These are phyloP conservation scores for Ceriops decandra DNA, from an alignment of 345 rosid genomes.

Conservation along the genomic window DNA sequence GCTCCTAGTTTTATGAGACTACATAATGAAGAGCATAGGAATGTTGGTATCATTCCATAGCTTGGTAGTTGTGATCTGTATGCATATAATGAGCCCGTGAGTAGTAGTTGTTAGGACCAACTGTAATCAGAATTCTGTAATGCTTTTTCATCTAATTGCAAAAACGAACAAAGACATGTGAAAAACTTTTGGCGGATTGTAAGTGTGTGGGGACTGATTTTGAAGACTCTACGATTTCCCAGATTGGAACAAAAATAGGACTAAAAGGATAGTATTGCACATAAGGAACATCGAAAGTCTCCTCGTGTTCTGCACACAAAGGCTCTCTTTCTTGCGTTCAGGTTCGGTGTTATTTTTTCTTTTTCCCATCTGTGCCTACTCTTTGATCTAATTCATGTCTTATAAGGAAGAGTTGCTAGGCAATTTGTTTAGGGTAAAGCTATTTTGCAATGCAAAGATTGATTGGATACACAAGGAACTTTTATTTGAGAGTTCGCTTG, in stretches of 20 bases:
- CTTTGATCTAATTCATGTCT: neutral
- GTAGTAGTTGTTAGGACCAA: conserved; percentile 47
- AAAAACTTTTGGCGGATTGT: conserved; percentile 34
- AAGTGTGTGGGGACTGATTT: conserved; percentile 21
- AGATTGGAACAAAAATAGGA: conserved; percentile 1
- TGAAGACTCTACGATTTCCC: conserved; percentile 9
- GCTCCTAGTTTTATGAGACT: conserved; percentile 19
- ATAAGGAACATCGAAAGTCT: neutral
- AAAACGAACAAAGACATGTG: conserved; percentile 83
- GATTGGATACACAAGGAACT: neutral
- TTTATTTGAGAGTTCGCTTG: too few relatives aligned
- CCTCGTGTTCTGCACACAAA: conserved; percentile 2
- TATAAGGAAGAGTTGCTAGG: neutral
- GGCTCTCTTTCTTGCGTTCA: conserved; percentile 12
- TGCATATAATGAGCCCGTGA: conserved; percentile 63
- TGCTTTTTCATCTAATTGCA: conserved; percentile 19
- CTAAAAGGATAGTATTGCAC: neutral
- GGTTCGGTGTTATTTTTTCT: neutral
- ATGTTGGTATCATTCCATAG: conserved; percentile 1
- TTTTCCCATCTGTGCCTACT: neutral
- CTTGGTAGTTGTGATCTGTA: conserved; percentile 15
- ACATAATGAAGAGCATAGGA: conserved; percentile 12
- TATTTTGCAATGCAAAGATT: neutral
- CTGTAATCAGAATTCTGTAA: conserved; percentile 22
- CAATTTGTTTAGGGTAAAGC: neutral